Evolutionary conservation across 164 flowering plant species (phyloP), one percentile per base, ranked within the genome.

Genomic region (Sedum album): DNA sequence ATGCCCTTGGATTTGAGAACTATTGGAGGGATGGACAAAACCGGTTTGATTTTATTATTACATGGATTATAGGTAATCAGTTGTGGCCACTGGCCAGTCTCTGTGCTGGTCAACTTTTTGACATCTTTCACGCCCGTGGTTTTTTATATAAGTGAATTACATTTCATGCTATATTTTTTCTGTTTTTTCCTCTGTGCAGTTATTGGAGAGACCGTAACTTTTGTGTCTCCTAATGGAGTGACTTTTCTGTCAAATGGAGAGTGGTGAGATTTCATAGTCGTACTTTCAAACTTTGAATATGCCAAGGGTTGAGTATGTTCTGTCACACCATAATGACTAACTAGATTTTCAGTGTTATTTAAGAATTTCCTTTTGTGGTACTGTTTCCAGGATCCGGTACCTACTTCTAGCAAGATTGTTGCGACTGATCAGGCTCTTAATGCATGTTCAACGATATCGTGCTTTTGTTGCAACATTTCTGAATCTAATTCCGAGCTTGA

Each of bases 11-110:
- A 62, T 91, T 91, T 75, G 80, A 68, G 64, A 94, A 88, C 73
- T 94, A 88, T 76, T 91, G 99, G 99, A 87, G 79, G 75, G 96
- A 91, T 70, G 95, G 97, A 25, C 93, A 83, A 78, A 94, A 94
- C 79, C 93, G 87, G 51, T 94, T 94, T 77, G 99, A 94, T 81
- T 94, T 91, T 71, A 35, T 91, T 13, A 70, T 94, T 74, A 91
- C 99, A 5, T 88, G 85, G 95, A 79, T 91, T 39, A 94, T 94
- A 77, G 97, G 98, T 91, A 81, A 82, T 33, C 64, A 20, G 61
- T 65, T 35, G 60, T 31, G 17, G 11, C 53, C 17, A 0, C 30
- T n/a, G n/a, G 13, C 15, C n/a, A 31, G 26, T 18, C 30, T 33
- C 26, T 21, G 42, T 35, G 46, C 35, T 21, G 15, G 46, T 28